Base-by-base conservation (phyloP, 192 early-diverging fungal species). In the Coemansia sp. region DNA sequence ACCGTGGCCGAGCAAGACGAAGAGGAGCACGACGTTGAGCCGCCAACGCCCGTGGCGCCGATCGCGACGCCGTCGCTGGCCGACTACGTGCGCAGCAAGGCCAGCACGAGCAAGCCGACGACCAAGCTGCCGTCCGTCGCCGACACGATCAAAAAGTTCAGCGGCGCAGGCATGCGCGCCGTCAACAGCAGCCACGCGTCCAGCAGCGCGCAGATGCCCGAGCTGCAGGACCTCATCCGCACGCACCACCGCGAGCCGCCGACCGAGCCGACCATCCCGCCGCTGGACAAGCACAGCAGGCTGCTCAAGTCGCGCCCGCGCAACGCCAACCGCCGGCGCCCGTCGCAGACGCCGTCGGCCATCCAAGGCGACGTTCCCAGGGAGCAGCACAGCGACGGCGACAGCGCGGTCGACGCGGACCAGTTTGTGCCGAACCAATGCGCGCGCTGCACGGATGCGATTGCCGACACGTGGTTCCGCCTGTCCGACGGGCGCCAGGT, bases 401-500 rank as follows among this genome's bases (percentile, higher is more conserved):
- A 2, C 22, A n/a, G 27, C 11, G 25, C 23, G 18, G 53, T 35
- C 4, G 50, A 46, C 1, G 30, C 54, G 6, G 48, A 53, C 16
- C 32, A 42, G 58, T 58, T 66, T 31, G 52, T 32, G 18, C 71
- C 75, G 11, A 74, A 75, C 48, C 61, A 62, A 46, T 82, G 81
- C 22, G 71, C 81, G 6, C 67, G 69, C 4, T 82, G 81, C 61
- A 19, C 42, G 0, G 50, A 50, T 5, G 27, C 58, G 16, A 75
- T 82, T 24, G 68, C 67, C 23, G 81, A 78, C 14, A 82, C 76
- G 6, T 82, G 76, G 75, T 74, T 82, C 64, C 54, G 75, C 14
- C 72, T 82, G 14, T 73, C 75, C 4, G 81, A 82, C 35, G 81
- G 76, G 10, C 71, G 81, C 11, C 81, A 82, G 60, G 67, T 82